A percentile compares a stretch with the other conserved stretches of the same genome.
Evolutionary conservation across 1,139 yeast genomes (phyloP).

Genomic region (Candida dubliniensis): DNA sequence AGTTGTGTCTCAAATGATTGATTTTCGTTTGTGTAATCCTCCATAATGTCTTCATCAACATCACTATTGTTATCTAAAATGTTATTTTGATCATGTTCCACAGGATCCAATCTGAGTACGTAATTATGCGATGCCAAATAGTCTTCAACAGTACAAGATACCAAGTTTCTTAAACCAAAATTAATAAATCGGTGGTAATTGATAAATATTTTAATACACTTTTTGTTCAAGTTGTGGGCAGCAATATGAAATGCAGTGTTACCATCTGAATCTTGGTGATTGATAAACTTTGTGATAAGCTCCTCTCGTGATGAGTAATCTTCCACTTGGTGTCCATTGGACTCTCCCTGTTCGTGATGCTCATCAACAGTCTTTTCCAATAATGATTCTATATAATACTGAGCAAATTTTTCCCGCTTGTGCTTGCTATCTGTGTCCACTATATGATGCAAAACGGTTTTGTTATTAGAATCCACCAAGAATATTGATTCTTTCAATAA

Average conservation of each 20-base stretch:
- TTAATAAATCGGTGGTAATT: constrained; percentile 73
- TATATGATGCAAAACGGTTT: constrained; percentile 83
- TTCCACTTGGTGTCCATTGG: neutral
- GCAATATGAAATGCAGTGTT: constrained; percentile 87
- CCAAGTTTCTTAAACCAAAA: constrained; percentile 59
- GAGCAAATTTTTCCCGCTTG: constrained; percentile 69
- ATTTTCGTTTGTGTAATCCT: constrained; percentile 18
- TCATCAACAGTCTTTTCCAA: constrained; percentile 54
- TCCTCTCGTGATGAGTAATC: constrained; percentile 21
- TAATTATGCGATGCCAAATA: constrained; percentile 47
- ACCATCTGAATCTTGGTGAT: constrained; percentile 79
- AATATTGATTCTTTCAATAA: constrained; percentile 74
- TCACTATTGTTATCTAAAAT: constrained; percentile 6
- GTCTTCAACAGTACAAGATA: constrained; percentile 75
- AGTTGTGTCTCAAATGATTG: constrained; percentile 42
- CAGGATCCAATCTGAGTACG: constrained; percentile 27
- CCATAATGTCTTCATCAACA: constrained; percentile 7
- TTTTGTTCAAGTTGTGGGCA: constrained; percentile 71
- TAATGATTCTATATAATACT: constrained; percentile 78
- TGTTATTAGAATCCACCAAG: constrained; percentile 65
- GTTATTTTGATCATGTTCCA: constrained; percentile 11
- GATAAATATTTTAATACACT: constrained; percentile 70
- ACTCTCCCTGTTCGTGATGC: neutral
- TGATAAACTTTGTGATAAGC: constrained; percentile 64
- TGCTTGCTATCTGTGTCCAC: constrained; percentile 25